Evolutionary conservation across 106 monocot species (phyloP), one percentile per base, ranked within the genome.

Genomic region (Dendrobium officinale): DNA sequence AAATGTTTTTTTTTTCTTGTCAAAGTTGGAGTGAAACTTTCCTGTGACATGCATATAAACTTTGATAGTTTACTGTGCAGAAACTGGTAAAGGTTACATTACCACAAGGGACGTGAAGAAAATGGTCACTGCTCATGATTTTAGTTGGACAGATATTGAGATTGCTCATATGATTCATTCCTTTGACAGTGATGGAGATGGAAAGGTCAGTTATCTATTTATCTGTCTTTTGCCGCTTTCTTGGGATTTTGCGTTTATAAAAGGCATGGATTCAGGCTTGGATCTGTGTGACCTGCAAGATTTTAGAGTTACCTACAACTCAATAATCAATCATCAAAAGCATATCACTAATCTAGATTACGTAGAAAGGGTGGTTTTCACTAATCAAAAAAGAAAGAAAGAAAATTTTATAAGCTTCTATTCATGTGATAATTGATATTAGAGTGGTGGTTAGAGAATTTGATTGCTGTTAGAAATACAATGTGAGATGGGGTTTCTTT

Each of bases 91-190:
- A 80, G 93, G 93, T 22, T 45, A 88, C n/a, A 86, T 96, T 42
- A 82, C 90, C 40, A 42, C 68, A 26, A 81, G 81, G 3, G 96
- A 96, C 86, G 49, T 96, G 67, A 78, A 80, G 79, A 91, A 81
- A 78, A 84, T 93, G 90, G 91, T 85, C n/a, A 47, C 81, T 56
- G 78, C 85, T 75, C 91, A 91, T 89, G 96, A 96, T 80, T 96
- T 96, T 80, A 83, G 37, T 55, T 96, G 96, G 96, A 83, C 88
- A 77, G 90, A 93, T 55, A 56, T 5, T 58, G 96, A 96, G 78
- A 90, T 93, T 59, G 85, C 79, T 37, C 85, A 86, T 54, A 96
- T 96, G 96, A 90, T 96, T 24, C 80, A 85, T 82, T 90, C 27
- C 73, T 96, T 96, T 81, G 91, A 92, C 64, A 89, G 67, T 55